Evolutionary conservation across 2,329 filamentous ascomycete species (phyloP).

Genomic region (Cryphonectria nitschkei): DNA sequence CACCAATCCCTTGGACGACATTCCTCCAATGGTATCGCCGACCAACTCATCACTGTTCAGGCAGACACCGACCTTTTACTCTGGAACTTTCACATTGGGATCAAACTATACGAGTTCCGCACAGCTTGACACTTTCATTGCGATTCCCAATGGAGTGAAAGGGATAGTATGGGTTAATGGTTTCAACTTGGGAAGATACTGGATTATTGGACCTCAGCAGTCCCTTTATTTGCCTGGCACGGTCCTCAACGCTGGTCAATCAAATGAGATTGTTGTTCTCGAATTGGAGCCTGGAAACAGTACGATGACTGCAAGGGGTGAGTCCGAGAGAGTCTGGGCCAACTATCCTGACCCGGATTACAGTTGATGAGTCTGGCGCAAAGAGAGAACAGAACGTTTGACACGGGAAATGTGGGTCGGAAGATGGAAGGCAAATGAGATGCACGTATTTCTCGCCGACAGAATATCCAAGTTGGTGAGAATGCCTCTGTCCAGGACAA

Average conservation of each 20-base stretch:
- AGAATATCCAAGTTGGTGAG: background rate
- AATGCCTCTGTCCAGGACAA: background rate
- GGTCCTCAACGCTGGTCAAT: constrained; percentile 9
- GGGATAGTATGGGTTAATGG: constrained; percentile 27
- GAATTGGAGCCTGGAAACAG: constrained; percentile 21
- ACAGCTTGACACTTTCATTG: constrained; percentile 26
- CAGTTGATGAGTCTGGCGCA: background rate
- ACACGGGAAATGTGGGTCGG: too few relatives aligned
- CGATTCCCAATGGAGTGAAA: constrained; percentile 23
- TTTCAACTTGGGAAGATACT: constrained; percentile 27
- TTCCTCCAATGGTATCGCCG: background rate
- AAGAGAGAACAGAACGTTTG: background rate
- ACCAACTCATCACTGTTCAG: background rate
- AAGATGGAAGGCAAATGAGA: background rate
- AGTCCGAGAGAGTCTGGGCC: constrained; percentile 19
- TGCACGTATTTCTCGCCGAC: background rate
- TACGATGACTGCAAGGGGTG: constrained; percentile 17
- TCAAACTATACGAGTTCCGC: constrained; percentile 13
- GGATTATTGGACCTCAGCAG: constrained; percentile 21
- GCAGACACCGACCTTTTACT: constrained; percentile 17
- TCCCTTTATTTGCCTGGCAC: constrained; percentile 9
- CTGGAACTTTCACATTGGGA: constrained; percentile 14
- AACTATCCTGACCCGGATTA: constrained; percentile 28
- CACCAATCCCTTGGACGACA: constrained; percentile 12
- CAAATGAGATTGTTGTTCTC: constrained; percentile 28